These are phyloP conservation scores for Avena sativa DNA, from an alignment of 176 grass and related monocot species.

Conservation along the genomic window DNA sequence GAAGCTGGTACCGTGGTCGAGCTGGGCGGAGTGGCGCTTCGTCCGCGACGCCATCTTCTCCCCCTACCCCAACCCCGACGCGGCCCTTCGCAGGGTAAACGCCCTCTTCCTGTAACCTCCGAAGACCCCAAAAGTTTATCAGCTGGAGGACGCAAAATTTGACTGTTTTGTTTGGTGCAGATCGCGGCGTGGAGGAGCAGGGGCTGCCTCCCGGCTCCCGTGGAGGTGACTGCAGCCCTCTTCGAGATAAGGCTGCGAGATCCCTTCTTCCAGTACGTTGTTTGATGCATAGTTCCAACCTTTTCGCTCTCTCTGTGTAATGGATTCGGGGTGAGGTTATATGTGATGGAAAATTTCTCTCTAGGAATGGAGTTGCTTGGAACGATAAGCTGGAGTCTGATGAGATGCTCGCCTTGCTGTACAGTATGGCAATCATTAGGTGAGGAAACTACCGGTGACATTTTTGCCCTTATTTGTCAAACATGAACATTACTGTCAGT, in stretches of 20 bases:
- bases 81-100: conserved; percentile 68
- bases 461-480: conserved; percentile 5
- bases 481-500: not conserved
- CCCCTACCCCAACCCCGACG: conserved; percentile 47
- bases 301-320: not conserved
- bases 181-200: conserved; percentile 89
- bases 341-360: conserved; percentile 15
- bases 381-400: conserved; percentile 57
- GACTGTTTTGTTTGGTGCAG: conserved; percentile 37
- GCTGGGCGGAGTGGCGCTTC: conserved; percentile 84
- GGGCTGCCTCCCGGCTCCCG: conserved; percentile 67
- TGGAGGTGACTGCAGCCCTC: conserved; percentile 82
- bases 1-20: conserved; percentile 95
- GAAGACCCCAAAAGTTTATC: not conserved
- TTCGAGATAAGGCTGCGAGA: conserved; percentile 83
- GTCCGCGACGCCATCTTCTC: conserved; percentile 84
- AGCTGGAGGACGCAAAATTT: not conserved
- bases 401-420: conserved; percentile 87
- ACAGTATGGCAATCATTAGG: conserved; percentile 91
- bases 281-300: not conserved
- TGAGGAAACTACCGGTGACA: conserved; percentile 20
- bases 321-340: conserved; percentile 8
- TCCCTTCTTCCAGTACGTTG: conserved; percentile 70
- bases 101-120: not conserved
- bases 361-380: conserved; percentile 48